Conservation (phyloP, 2,329 filamentous ascomycete genomes). For the Leptographium galeiforme region DNA sequence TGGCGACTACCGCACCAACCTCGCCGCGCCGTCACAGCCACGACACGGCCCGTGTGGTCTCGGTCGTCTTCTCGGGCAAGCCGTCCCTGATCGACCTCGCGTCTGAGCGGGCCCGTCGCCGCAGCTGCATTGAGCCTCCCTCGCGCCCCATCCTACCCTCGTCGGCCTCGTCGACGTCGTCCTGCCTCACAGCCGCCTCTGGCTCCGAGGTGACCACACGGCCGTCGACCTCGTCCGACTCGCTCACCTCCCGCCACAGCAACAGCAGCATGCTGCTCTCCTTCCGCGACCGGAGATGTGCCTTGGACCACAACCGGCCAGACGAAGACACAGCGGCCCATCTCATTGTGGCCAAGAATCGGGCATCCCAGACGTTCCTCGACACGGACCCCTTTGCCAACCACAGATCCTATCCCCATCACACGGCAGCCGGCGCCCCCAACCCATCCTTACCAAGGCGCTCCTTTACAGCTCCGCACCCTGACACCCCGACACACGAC, state of each 20-base stretch:
- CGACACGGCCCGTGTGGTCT: slow-evolving; percentile 44
- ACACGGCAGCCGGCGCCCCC: slow-evolving; percentile 11
- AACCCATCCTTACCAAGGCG: slow-evolving; percentile 16
- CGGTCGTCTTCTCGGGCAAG: slow-evolving; percentile 46
- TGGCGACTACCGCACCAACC: slow-evolving; percentile 7
- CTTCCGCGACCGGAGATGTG: not conserved
- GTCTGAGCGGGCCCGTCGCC: slow-evolving; percentile 12
- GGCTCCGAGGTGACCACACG: not conserved
- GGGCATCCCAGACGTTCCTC: slow-evolving; percentile 30
- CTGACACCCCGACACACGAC: not conserved
- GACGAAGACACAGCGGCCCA: not conserved
- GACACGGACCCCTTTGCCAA: slow-evolving; percentile 39
- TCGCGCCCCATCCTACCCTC: slow-evolving; percentile 18
- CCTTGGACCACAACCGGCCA: slow-evolving; percentile 6
- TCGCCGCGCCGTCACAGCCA: slow-evolving; percentile 23
- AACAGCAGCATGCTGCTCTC: slow-evolving; percentile 14
- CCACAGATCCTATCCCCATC: slow-evolving; percentile 15
- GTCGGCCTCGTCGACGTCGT: slow-evolving; percentile 4
- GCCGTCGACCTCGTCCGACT: not conserved
- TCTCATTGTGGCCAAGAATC: not conserved
- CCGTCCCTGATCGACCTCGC: slow-evolving; percentile 41
- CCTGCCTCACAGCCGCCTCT: not conserved
- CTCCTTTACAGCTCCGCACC: not conserved
- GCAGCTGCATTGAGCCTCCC: slow-evolving; percentile 8
- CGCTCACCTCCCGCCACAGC: not conserved